These are phyloP conservation scores for Pyrus betulifolia DNA, from an alignment of 306 rosid species.

Conservation along the genomic window DNA sequence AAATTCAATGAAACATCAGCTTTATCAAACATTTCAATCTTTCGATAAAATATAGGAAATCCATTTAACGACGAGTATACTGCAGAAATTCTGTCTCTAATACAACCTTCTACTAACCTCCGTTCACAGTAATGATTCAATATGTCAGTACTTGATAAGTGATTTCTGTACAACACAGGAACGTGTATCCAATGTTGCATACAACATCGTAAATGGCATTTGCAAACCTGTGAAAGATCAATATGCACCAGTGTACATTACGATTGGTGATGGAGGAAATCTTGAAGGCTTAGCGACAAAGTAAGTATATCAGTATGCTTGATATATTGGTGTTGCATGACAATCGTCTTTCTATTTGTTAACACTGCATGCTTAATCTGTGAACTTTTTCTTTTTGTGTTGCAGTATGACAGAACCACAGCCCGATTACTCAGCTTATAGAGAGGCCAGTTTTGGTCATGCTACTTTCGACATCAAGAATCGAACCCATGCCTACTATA, in stretches of 20 bases:
- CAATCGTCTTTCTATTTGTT: not conserved
- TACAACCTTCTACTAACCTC: not conserved
- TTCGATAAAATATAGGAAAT: not conserved
- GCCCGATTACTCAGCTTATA: slow-evolving; percentile 65
- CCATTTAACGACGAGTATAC: not conserved
- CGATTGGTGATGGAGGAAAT: slow-evolving; percentile 92
- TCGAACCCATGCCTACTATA: slow-evolving; percentile 67
- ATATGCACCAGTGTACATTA: slow-evolving; percentile 83
- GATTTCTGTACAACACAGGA: slow-evolving; percentile 36
- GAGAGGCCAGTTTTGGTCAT: slow-evolving; percentile 89
- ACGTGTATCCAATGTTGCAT: slow-evolving; percentile 69
- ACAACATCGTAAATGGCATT: slow-evolving; percentile 56
- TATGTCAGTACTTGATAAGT: not conserved
- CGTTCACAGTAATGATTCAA: not conserved
- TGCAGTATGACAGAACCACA: slow-evolving; percentile 81
- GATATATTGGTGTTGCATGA: not conserved
- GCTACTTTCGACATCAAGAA: slow-evolving; percentile 71
- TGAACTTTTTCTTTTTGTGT: slow-evolving; percentile 3
- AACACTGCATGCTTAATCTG: not conserved
- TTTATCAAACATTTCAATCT: not conserved
- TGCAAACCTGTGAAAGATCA: slow-evolving; percentile 63
- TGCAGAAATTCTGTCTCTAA: not conserved
- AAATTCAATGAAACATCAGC: not conserved
- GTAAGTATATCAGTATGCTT: slow-evolving; percentile 30
- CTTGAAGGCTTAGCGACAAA: slow-evolving; percentile 76